Evolutionary conservation across 2,329 filamentous ascomycete genomes (phyloP).

Genomic region (Fusarium newnesense): DNA sequence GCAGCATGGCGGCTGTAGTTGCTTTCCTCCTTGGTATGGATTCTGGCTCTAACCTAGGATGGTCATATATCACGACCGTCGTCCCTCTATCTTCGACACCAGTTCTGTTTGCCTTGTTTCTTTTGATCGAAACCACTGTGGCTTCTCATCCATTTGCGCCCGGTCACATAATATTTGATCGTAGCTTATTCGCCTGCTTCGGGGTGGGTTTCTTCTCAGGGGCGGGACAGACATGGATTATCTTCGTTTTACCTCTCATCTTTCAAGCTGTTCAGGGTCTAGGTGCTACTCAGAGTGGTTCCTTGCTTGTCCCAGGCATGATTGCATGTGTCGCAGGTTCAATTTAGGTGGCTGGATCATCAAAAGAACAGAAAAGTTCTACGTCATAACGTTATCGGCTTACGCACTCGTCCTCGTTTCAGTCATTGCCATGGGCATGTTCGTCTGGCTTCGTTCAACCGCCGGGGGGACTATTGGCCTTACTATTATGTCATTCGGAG

Average conservation of each 20-base stretch:
- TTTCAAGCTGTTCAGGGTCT: constrained; percentile 78
- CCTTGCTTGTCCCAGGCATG: constrained; percentile 75
- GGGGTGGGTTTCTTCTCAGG: constrained; percentile 78
- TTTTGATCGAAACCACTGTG: constrained; percentile 74
- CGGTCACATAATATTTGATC: constrained; percentile 76
- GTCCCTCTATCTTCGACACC: constrained; percentile 65
- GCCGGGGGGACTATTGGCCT: constrained; percentile 67
- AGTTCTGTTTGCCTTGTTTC: constrained; percentile 72
- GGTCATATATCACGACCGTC: constrained; percentile 69
- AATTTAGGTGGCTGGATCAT: constrained; percentile 73
- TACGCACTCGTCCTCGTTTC: constrained; percentile 66
- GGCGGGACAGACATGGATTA: constrained; percentile 62
- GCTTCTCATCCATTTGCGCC: constrained; percentile 80
- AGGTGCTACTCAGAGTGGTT: constrained; percentile 70
- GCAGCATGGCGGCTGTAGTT: constrained; percentile 63
- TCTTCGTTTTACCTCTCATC: constrained; percentile 82
- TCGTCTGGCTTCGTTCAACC: constrained; percentile 58
- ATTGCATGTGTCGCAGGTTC: constrained; percentile 70
- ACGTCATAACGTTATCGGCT: constrained; percentile 70
- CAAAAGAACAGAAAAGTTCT: constrained; percentile 76
- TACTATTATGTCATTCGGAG: constrained; percentile 57
- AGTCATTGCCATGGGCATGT: constrained; percentile 65
- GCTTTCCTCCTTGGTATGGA: constrained; percentile 76
- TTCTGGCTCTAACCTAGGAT: constrained; percentile 76
- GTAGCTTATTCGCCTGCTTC: constrained; percentile 73